Conservation (phyloP, 1,139 yeast species). For the Yamadazyma songkhlaensis region DNA sequence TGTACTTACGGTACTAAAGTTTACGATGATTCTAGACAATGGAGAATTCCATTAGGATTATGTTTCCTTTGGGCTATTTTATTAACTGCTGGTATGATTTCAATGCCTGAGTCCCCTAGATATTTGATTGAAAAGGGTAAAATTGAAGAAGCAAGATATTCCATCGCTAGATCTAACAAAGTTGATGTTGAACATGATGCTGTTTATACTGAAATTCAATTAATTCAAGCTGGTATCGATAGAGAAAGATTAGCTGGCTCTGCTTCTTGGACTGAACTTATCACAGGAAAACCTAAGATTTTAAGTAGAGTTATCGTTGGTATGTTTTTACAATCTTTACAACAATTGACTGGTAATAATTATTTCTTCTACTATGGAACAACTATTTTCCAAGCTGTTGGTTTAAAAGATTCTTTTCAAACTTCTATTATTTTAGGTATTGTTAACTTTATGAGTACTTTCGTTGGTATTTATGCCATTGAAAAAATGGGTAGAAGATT, state of each 20-base stretch:
- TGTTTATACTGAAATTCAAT: slow-evolving; percentile 55
- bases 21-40: slow-evolving; percentile 53
- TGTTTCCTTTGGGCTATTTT: slow-evolving; percentile 57
- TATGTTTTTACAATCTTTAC: slow-evolving; percentile 60
- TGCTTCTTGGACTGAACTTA: slow-evolving; percentile 65
- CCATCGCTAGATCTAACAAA: slow-evolving; percentile 62
- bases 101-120: slow-evolving; percentile 69
- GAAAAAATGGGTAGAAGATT: slow-evolving; percentile 71
- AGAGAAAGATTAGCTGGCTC: slow-evolving; percentile 61
- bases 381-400: slow-evolving; percentile 71
- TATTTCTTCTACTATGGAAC: slow-evolving; percentile 84
- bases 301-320: slow-evolving; percentile 64
- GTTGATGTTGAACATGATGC: slow-evolving; percentile 55
- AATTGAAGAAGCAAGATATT: slow-evolving; percentile 43
- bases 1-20: slow-evolving; percentile 61
- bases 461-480: slow-evolving; percentile 61
- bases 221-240: slow-evolving; percentile 62
- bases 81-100: slow-evolving; percentile 51
- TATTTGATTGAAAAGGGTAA: slow-evolving; percentile 37
- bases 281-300: slow-evolving; percentile 63
- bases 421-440: slow-evolving; percentile 75
- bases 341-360: slow-evolving; percentile 79
- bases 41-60: slow-evolving; percentile 63
- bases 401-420: slow-evolving; percentile 67
- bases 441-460: slow-evolving; percentile 73